phyloP scores from a whole-genome alignment of 192 early-diverging fungal species.

The Phycomyces blakesleeanus region DNA sequence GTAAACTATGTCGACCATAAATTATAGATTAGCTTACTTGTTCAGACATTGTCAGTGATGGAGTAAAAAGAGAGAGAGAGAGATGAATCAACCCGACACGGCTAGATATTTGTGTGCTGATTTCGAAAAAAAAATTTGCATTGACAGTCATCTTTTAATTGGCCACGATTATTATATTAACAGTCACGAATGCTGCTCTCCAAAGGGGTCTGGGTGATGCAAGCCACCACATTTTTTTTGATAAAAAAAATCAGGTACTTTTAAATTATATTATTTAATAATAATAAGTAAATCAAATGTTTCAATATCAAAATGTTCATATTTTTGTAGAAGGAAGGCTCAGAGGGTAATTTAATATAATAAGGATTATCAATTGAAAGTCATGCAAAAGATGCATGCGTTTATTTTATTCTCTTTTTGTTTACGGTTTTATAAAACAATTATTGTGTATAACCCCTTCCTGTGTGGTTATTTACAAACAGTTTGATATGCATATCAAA shows the following conservation, averaged over 20 bases:
- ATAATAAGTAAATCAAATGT: too few relatives aligned
- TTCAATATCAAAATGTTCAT: too few relatives aligned
- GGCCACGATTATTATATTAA: neutral
- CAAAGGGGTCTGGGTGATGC: neutral
- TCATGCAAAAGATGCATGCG: too few relatives aligned
- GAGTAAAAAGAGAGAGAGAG: slow-evolving; percentile 3
- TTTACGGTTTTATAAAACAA: too few relatives aligned
- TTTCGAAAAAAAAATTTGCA: neutral
- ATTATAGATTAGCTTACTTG: neutral
- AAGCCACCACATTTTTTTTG: neutral
- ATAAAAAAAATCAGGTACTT: slow-evolving; percentile 2
- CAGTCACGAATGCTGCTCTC: neutral
- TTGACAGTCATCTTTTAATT: neutral
- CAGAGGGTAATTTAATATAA: too few relatives aligned
- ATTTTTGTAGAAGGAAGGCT: too few relatives aligned
- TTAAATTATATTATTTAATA: neutral
- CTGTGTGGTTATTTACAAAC: too few relatives aligned
- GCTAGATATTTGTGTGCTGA: neutral
- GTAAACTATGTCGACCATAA: neutral
- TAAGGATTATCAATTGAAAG: too few relatives aligned
- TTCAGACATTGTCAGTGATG: slow-evolving; percentile 1
- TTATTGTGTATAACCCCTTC: too few relatives aligned
- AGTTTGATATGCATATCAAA: too few relatives aligned
- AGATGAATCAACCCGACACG: neutral
- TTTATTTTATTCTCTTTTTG: too few relatives aligned